A percentile compares a stretch with the other conserved stretches of the same genome.
Evolutionary conservation across 2,329 filamentous ascomycete species (phyloP).

Genomic region (Diaporthe destruens): DNA sequence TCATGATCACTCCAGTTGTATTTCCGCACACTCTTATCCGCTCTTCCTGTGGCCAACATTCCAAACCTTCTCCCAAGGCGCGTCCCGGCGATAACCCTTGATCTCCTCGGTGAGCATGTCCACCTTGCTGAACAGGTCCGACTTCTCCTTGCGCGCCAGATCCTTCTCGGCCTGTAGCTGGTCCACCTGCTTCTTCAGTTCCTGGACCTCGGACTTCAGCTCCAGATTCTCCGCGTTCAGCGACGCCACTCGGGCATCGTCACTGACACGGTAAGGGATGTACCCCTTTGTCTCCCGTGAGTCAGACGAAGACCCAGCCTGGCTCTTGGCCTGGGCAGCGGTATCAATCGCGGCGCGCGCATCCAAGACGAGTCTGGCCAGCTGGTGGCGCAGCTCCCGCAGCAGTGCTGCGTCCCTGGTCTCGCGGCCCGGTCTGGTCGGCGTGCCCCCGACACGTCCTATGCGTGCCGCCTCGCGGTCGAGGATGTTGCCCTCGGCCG

Average conservation of each 20-base stretch:
- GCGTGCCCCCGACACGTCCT: background rate
- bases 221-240: background rate
- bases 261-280: background rate
- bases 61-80: slow-evolving; percentile 4
- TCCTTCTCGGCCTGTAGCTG: background rate
- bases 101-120: background rate
- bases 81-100: background rate
- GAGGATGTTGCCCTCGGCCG: slow-evolving; percentile 9
- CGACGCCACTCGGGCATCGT: background rate
- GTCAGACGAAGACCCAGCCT: background rate
- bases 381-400: background rate
- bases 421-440: background rate
- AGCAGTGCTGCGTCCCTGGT: background rate
- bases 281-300: background rate
- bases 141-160: background rate
- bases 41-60: background rate
- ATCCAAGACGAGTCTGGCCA: background rate
- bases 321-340: background rate
- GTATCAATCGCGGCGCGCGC: slow-evolving; percentile 1
- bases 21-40: background rate
- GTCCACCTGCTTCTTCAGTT: background rate
- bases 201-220: background rate
- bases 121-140: background rate
- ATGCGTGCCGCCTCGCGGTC: slow-evolving; percentile 17
- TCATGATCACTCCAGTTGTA: background rate